Evolutionary conservation across 1,284 basidiomycete genomes (phyloP), one percentile per base, ranked within the genome.

Genomic region (Trichosporon coremiiforme): DNA sequence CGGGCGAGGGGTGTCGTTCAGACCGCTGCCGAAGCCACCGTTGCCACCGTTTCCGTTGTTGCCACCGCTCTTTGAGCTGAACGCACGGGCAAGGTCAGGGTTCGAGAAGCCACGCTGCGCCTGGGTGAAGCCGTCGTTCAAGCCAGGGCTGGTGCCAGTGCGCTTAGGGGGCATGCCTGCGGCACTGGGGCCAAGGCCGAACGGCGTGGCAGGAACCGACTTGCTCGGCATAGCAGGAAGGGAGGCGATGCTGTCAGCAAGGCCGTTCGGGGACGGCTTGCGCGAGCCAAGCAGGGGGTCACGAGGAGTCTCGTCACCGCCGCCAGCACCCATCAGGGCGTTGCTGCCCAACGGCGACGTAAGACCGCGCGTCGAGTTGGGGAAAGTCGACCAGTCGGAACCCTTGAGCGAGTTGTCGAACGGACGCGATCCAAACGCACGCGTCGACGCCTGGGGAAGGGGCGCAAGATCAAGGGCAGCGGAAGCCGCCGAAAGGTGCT

Each of bases 371-470:
- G 68, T 87, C 66, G 62, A 36, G 67, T 88, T 87, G 67, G 88
- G 86, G 83, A 94, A 97, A 79, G 92, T 92, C 57, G 94, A 92
- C 95, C 95, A 98, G 81, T 98, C 94, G 2, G 94, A 94, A 1
- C 90, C 87, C 80, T 92, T 92, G 78, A 82, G 74, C 20, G 88
- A 86, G 35, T 85, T 82, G 64, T 90, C 89, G 68, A 87, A 83
- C 35, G 85, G 85, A 69, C 90, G 88, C 62, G 84, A 81, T 22
- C 87, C 83, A 72, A 88, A 89, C 64, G 88, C 87, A 60, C 90
- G 88, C 64, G 90, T 88, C 25, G 90, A 90, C 17, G 90, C 90
- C 80, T 94, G 92, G 4, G 93, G 90, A 45, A 94, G 87, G 50
- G 94, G 91, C 8, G 95, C 95, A 53, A 97, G 87, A 82, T 98